These are phyloP conservation scores for Globisporangium polare DNA, from an alignment of 352 stramenopile species.

Conservation along the genomic window DNA sequence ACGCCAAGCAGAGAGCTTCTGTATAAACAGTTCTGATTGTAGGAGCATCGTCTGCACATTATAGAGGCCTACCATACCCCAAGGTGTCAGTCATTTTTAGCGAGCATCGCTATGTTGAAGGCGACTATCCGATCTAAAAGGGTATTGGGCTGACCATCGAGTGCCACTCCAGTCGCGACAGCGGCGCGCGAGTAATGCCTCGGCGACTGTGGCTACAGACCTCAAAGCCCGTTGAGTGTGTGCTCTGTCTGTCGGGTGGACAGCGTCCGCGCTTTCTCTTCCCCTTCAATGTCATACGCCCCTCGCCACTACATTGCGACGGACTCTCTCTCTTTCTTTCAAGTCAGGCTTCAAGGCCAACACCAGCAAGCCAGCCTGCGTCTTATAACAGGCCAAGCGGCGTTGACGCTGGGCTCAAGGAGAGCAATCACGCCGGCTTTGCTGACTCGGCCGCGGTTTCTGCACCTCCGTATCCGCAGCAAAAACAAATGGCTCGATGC, in stretches of 20 bases:
- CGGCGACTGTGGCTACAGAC: not conserved
- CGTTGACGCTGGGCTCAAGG: not conserved
- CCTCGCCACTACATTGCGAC: not conserved
- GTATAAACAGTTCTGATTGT: not conserved
- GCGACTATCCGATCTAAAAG: no score
- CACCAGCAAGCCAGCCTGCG: not conserved
- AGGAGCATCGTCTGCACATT: not conserved
- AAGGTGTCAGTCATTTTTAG: no score
- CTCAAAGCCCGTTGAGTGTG: not conserved
- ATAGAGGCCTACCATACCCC: not conserved
- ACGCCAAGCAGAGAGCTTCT: not conserved
- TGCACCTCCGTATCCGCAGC: not conserved
- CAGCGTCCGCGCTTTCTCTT: conserved; percentile 1
- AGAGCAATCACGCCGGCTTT: not conserved
- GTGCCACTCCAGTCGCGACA: not conserved
- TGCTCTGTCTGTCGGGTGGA: not conserved
- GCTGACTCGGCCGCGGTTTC: not conserved
- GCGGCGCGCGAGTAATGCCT: not conserved
- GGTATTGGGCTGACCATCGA: no score
- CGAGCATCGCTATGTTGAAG: no score
- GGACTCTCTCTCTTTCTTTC: not conserved
- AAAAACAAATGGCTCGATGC: not conserved
- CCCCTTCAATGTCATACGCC: conserved; percentile 2
- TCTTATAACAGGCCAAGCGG: not conserved
- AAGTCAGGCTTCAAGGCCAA: not conserved